phyloP scores from a whole-genome alignment of 352 stramenopile genomes.

The Globisporangium perplexum region DNA sequence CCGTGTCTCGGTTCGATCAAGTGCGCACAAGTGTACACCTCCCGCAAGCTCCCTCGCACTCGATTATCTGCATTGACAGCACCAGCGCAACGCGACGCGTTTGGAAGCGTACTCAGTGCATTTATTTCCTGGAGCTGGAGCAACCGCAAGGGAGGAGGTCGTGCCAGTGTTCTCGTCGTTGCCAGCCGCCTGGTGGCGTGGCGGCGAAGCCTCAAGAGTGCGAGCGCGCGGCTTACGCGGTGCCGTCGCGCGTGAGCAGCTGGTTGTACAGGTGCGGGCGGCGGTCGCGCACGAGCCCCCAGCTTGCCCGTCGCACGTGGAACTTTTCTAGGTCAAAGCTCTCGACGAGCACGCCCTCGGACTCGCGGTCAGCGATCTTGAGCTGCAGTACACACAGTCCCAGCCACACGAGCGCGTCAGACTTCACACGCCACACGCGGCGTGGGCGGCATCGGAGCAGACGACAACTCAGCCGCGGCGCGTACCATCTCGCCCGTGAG shows the following conservation, averaged over 20 bases:
- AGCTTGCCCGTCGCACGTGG: conserved; percentile 79
- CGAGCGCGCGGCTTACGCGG: conserved; percentile 1
- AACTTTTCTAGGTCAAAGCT: conserved; percentile 85
- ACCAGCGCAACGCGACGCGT: not conserved
- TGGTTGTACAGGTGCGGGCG: conserved; percentile 78
- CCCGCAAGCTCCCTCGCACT: too few relatives aligned
- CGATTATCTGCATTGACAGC: not conserved
- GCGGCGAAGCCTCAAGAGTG: too few relatives aligned
- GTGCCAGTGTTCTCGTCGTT: too few relatives aligned
- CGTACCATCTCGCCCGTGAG: conserved; percentile 86
- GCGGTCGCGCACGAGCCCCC: conserved; percentile 84
- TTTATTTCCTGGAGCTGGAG: not conserved
- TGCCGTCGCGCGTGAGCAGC: conserved; percentile 80
- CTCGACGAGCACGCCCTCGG: conserved; percentile 82
- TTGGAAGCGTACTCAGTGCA: too few relatives aligned
- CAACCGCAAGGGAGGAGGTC: not conserved
- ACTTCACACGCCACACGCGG: not conserved
- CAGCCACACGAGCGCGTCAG: not conserved
- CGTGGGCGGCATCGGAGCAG: not conserved
- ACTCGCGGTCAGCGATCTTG: conserved; percentile 84
- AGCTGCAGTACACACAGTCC: conserved; percentile 35
- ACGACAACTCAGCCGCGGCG: not conserved
- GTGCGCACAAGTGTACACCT: too few relatives aligned
- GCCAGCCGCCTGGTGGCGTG: too few relatives aligned
- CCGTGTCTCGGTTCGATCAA: too few relatives aligned